Base-by-base conservation (phyloP, 139 green algal genomes). In the Picocystis salinarum region DNA sequence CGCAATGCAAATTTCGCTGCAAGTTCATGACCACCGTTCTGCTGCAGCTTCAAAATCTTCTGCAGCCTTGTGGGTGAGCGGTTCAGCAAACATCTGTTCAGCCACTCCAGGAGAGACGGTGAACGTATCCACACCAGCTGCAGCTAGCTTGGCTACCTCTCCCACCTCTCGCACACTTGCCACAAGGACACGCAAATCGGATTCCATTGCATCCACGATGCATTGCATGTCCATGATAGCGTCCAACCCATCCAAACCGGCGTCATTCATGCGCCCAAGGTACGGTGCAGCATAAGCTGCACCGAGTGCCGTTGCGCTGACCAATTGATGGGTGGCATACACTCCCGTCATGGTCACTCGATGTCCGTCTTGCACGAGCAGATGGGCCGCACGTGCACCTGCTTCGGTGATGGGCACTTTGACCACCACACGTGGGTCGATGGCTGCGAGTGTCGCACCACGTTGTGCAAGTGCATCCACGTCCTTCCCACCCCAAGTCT, bases 251-350 rank as follows among this genome's bases (percentile, higher is more conserved):
- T 41, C 47, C n/a, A 39, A 28, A 18, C 55, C 55, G 9, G 61
- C 58, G 41, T 79, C 69, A 4, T 64, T 67, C 73, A 91, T 91
- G 28, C 74, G 52, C 0, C 77, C 77, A 9, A 91, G 50, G 56
- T 87, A 90, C 2, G 79, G 71, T 6, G 78, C 75, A 1, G 64
- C 74, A 50, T 91, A 91, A 15, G 69, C 55, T 0, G 79, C 78
- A 0, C 76, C 79, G 6, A 80, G 47, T 1, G 59, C 52, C 26
- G 73, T 50, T 4, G 79, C 67, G 10, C 71, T 27, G 20, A 83
- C 50, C 19, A 64, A 58, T 39, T 83, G 74, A 22, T 69, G 56
- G 2, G 44, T 10, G 1, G 46, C 42, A 33, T 83, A 80, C 2
- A 79, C 37, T 18, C n/a, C 39, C 12, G 39, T 41, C 15, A 33